Conservation (phyloP, 257 asterid species). For the Voacanga thouarsii region DNA sequence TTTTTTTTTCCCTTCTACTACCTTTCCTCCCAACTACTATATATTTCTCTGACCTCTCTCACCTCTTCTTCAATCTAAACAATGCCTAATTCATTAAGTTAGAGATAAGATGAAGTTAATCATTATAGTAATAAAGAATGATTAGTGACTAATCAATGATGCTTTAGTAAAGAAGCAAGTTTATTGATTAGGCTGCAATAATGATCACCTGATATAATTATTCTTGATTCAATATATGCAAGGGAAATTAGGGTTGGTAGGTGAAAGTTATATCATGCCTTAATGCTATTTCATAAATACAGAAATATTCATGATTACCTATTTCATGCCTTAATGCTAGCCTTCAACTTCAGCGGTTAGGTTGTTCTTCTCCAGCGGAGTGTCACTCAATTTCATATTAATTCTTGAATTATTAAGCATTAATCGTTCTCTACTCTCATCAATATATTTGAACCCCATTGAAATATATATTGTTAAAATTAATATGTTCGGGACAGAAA, state of each 20-base stretch:
- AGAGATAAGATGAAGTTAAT: not conserved
- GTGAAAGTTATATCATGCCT: not conserved
- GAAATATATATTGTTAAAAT: no score
- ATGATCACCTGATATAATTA: not conserved
- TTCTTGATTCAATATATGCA: not conserved
- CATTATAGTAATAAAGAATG: not conserved
- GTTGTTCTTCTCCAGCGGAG: not conserved
- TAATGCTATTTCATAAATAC: not conserved
- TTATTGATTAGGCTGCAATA: not conserved
- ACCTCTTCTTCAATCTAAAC: not conserved
- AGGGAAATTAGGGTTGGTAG: not conserved
- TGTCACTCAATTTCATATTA: not conserved
- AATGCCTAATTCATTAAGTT: not conserved
- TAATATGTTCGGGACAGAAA: no score
- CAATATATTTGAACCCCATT: not conserved
- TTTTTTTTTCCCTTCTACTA: no score
- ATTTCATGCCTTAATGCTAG: not conserved
- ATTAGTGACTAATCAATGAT: conserved; percentile 2
- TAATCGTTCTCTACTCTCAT: not conserved
- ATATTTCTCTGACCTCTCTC: not conserved
- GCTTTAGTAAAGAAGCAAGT: not conserved
- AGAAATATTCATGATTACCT: not conserved
- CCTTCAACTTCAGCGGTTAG: conserved; percentile 2
- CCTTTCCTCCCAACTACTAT: no score
- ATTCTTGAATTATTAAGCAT: not conserved